Evolutionary conservation across 1,284 basidiomycete species (phyloP).

Genomic region (Violaceomyces palustris): DNA sequence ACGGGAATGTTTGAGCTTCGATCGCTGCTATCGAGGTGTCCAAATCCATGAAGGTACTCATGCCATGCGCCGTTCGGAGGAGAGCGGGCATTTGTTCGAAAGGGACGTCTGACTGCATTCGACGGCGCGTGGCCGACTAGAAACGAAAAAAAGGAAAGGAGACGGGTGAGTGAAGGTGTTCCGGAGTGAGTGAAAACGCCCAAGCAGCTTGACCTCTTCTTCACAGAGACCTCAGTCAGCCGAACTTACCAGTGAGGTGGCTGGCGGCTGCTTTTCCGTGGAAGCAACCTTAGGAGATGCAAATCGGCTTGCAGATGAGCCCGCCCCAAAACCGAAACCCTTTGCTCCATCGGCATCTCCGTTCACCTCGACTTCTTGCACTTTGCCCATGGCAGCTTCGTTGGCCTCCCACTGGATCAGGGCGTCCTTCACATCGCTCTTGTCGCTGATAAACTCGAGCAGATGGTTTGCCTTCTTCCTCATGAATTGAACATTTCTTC

Average conservation of each 20-base stretch:
- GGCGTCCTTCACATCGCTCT: constrained; percentile 61
- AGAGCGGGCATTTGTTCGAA: constrained; percentile 61
- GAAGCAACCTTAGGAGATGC: too few species aligned
- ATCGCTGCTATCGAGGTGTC: constrained; percentile 11
- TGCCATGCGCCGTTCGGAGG: constrained; percentile 69
- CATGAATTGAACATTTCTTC: constrained; percentile 46
- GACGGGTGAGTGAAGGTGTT: too few species aligned
- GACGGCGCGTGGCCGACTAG: too few species aligned
- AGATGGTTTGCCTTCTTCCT: constrained; percentile 57
- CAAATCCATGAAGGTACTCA: constrained; percentile 55
- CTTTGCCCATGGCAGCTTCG: constrained; percentile 1
- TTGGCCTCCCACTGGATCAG: constrained; percentile 38
- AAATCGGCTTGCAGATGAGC: too few species aligned
- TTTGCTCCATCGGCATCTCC: too few species aligned
- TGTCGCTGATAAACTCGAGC: constrained; percentile 80
- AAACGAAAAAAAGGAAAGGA: too few species aligned
- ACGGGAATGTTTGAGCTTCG: neutral
- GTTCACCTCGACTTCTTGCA: neutral
- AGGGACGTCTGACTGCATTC: constrained; percentile 22
- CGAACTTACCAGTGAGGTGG: too few species aligned
- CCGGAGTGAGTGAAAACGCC: too few species aligned
- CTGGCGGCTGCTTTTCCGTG: too few species aligned
- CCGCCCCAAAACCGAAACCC: too few species aligned
- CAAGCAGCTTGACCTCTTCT: too few species aligned
- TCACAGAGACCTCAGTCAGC: too few species aligned